Evolutionary conservation across 208 protist genomes (phyloP).

Genomic region (Trypanosoma brucei): DNA sequence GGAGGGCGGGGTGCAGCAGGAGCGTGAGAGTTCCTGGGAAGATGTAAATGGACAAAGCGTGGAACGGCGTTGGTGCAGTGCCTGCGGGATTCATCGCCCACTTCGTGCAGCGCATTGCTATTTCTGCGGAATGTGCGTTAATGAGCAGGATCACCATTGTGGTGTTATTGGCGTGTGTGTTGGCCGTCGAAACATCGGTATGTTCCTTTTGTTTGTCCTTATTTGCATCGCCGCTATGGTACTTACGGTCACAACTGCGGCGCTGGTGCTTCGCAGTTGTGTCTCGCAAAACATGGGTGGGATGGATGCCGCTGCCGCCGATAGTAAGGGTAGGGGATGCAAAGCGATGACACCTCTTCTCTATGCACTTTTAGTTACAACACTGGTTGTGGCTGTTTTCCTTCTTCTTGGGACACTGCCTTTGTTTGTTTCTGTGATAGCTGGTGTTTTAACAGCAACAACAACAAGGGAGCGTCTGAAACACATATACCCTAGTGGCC

Average conservation of each 20-base stretch:
- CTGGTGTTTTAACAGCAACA: constrained; percentile 16
- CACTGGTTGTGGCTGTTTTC: not conserved
- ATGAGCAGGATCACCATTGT: constrained; percentile 90
- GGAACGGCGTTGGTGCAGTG: constrained; percentile 89
- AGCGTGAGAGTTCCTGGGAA: constrained; percentile 70
- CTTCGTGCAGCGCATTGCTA: constrained; percentile 88
- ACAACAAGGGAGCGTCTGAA: constrained; percentile 71
- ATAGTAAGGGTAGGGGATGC: not conserved
- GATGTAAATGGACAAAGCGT: constrained; percentile 59
- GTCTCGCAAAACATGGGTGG: constrained; percentile 13
- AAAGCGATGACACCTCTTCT: no score
- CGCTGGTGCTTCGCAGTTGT: constrained; percentile 22
- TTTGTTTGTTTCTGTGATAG: constrained; percentile 20
- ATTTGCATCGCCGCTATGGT: constrained; percentile 3
- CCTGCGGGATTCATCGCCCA: constrained; percentile 82
- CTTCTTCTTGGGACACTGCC: constrained; percentile 17
- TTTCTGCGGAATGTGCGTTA: constrained; percentile 79
- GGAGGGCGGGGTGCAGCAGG: constrained; percentile 61
- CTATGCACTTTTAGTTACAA: no score
- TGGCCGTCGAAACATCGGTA: constrained; percentile 53
- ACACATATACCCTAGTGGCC: constrained; percentile 52
- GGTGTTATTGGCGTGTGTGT: constrained; percentile 80
- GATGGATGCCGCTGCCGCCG: not conserved
- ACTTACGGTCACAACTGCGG: constrained; percentile 7
- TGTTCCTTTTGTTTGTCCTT: constrained; percentile 53